A percentile compares a stretch with the other conserved stretches of the same genome.
Conservation (phyloP, 345 rosid species). For the Anacardium occidentale region DNA sequence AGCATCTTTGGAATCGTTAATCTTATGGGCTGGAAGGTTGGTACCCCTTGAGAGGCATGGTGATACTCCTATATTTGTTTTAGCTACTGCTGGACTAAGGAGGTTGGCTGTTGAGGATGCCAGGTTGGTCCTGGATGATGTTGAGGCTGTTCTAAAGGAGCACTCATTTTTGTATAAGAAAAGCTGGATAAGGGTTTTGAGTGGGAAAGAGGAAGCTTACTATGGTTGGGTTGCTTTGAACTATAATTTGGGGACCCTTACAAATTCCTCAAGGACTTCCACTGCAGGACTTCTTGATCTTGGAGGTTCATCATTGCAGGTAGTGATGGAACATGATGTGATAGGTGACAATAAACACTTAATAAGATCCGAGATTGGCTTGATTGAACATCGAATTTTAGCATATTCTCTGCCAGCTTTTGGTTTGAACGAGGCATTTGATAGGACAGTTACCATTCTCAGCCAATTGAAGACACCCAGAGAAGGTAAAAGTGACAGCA, state of each 20-base stretch:
- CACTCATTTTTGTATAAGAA: slow-evolving; percentile 36
- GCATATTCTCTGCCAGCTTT: slow-evolving; percentile 48
- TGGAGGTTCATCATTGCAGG: slow-evolving; percentile 69
- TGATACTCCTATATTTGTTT: slow-evolving; percentile 51
- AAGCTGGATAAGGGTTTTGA: slow-evolving; percentile 51
- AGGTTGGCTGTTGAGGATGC: slow-evolving; percentile 38
- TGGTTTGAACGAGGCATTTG: slow-evolving; percentile 61
- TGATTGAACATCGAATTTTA: slow-evolving; percentile 32
- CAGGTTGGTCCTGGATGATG: slow-evolving; percentile 40
- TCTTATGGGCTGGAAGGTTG: slow-evolving; percentile 37
- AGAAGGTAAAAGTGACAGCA: slow-evolving; percentile 16
- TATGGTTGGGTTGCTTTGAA: slow-evolving; percentile 68
- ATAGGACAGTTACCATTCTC: slow-evolving; percentile 47
- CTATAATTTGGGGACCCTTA: slow-evolving; percentile 46
- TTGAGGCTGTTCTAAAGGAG: slow-evolving; percentile 40
- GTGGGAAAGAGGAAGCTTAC: slow-evolving; percentile 65
- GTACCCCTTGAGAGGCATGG: slow-evolving; percentile 45
- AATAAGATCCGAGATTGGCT: slow-evolving; percentile 40
- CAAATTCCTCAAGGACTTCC: slow-evolving; percentile 31
- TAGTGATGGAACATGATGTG: slow-evolving; percentile 42
- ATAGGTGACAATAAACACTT: slow-evolving; percentile 23
- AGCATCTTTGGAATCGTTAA: slow-evolving; percentile 47
- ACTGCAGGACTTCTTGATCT: slow-evolving; percentile 60
- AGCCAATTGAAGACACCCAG: slow-evolving; percentile 15
- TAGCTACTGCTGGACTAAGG: slow-evolving; percentile 66